Base-by-base conservation (phyloP, 2,329 filamentous ascomycete genomes). In the Trichoderma sp. region DNA sequence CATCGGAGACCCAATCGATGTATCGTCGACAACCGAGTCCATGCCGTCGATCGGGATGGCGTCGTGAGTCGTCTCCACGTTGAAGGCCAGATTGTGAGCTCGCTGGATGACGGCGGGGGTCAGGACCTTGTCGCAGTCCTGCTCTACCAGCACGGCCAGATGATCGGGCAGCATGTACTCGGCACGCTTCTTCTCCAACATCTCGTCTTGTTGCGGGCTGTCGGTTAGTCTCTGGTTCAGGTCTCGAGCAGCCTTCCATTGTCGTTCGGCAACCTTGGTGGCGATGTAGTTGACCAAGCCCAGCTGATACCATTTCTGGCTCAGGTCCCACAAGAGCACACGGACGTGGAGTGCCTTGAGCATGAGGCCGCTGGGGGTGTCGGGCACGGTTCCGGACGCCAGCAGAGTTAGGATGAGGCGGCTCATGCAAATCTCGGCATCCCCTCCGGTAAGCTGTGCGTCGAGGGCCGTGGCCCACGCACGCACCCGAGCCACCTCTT, bases 381-480 rank as follows among this genome's bases (percentile, higher is more conserved):
- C 88, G 12, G 93, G 93, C 1, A 97, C 82, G 0, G 93, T 97
- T 26, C 90, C 89, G 1, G 93, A 96, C 9, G 93, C 93, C 72
- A 97, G 88, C 28, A 97, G 83, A 0, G 93, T 97, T 57, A 97
- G 81, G 0, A 94, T 86, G 39, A 97, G 82, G 57, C 94, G 88
- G 75, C 91, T 93, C 76, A 90, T 93, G 81, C 90, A 96, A 70
- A 97, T 90, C 75, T 96, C 91, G 9, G 89, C 85, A 76, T 97
- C 94, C 15, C 94, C 93, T 48, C 94, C 94, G 10, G 92, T 92
- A 21, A 98, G 83, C 75, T 97, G 94, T 28, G 94, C 93, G 76
- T 98, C 94, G 63, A 97, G 85, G 15, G 93, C 93, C 72, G 97
- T 97, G 41, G 90, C 86, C 94, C 94, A 98, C 0, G 93, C 92